Evolutionary conservation across 352 stramenopile genomes (phyloP).

Genomic region (Pelagophyceae sp.): DNA sequence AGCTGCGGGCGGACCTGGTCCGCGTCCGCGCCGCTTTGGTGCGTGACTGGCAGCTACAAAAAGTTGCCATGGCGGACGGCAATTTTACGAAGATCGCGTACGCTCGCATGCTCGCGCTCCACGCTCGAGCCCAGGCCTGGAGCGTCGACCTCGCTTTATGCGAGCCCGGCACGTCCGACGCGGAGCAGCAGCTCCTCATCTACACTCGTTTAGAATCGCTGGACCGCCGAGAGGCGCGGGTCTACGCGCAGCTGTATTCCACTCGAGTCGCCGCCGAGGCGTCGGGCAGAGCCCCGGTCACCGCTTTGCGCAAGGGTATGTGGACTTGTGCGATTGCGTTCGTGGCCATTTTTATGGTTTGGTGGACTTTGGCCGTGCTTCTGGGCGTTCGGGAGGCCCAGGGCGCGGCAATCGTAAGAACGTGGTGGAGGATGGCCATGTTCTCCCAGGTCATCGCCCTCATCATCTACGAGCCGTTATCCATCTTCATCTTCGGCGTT

Average conservation of each 20-base stretch:
- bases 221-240: neutral
- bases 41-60: too few species aligned
- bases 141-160: too few species aligned
- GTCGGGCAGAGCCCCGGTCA: neutral
- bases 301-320: neutral
- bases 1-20: too few species aligned
- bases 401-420: neutral
- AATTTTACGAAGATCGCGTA: too few species aligned
- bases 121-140: too few species aligned
- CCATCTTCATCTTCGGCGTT: neutral
- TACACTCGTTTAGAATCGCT: neutral
- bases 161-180: too few species aligned
- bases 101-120: too few species aligned
- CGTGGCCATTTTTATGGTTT: neutral
- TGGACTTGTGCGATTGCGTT: neutral
- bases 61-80: too few species aligned
- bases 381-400: neutral
- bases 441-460: neutral
- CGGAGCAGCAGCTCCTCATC: neutral
- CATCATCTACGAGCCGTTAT: neutral
- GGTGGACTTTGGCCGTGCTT: neutral
- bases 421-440: neutral
- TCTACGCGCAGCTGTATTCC: neutral
- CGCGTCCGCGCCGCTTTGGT: too few species aligned
- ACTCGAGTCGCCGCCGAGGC: neutral